Conservation (phyloP, 805 yeast genomes). For the Debaryomyces castellii region DNA sequence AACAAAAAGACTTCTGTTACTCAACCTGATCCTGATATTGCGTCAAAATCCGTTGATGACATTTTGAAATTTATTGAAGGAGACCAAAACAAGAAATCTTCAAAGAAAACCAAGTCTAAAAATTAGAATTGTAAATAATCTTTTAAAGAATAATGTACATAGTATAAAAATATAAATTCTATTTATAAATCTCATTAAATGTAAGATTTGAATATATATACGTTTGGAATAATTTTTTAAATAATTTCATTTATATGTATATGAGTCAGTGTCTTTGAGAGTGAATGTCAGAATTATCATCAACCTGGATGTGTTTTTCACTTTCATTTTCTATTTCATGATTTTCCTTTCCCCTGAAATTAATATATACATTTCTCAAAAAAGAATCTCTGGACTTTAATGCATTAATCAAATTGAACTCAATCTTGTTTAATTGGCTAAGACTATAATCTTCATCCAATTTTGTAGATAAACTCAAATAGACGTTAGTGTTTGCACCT, state of each 20-base stretch:
- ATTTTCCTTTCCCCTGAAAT: slow-evolving; percentile 25
- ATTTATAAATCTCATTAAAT: slow-evolving; percentile 11
- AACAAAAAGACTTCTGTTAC: slow-evolving; percentile 15
- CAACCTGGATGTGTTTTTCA: neutral
- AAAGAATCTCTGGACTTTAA: slow-evolving; percentile 41
- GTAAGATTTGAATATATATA: slow-evolving; percentile 3
- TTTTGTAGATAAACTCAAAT: slow-evolving; percentile 26
- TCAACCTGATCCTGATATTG: slow-evolving; percentile 52
- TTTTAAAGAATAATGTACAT: slow-evolving; percentile 5
- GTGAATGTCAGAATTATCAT: neutral
- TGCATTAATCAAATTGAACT: slow-evolving; percentile 29
- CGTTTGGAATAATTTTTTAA: neutral
- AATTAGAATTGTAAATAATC: slow-evolving; percentile 8
- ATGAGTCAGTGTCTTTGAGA: neutral
- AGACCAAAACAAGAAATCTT: slow-evolving; percentile 20
- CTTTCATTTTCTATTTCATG: neutral
- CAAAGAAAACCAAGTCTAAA: slow-evolving; percentile 7
- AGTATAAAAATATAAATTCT: slow-evolving; percentile 8
- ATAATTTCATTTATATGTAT: neutral
- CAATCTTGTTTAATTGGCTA: slow-evolving; percentile 30
- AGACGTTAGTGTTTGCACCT: slow-evolving; percentile 55
- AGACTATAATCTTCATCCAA: slow-evolving; percentile 25
- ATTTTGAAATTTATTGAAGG: slow-evolving; percentile 73
- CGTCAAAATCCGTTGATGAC: slow-evolving; percentile 68
- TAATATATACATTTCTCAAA: slow-evolving; percentile 41